These are phyloP conservation scores for Plenodomus lindquistii DNA, from an alignment of 2,329 filamentous ascomycete species.

Conservation along the genomic window DNA sequence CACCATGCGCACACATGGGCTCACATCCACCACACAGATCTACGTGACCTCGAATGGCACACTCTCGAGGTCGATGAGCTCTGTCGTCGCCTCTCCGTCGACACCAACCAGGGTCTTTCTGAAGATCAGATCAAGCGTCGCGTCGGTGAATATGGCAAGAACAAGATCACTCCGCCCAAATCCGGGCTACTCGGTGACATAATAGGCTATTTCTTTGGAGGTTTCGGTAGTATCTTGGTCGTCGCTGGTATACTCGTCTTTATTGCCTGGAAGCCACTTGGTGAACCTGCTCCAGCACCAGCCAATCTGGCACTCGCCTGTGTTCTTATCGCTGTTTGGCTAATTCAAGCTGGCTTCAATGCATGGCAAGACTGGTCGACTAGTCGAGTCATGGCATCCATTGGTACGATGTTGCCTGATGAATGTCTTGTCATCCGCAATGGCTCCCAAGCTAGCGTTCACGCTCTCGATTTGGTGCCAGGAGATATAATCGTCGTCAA, in stretches of 20 bases:
- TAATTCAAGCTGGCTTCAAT: conserved; percentile 55
- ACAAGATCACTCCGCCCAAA: conserved; percentile 67
- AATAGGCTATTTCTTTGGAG: conserved; percentile 74
- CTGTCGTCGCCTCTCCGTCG: conserved; percentile 62
- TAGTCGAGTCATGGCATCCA: conserved; percentile 76
- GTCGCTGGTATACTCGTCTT: conserved; percentile 73
- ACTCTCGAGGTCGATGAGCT: conserved; percentile 61
- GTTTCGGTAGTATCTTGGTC: conserved; percentile 73
- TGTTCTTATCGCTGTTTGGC: conserved; percentile 72
- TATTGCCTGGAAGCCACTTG: conserved; percentile 75
- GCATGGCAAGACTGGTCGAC: conserved; percentile 76
- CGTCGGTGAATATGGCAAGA: conserved; percentile 65
- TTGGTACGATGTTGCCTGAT: conserved; percentile 79
- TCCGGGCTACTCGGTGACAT: conserved; percentile 63
- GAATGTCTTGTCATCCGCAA: conserved; percentile 68
- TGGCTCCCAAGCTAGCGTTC: conserved; percentile 54
- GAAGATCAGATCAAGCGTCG: conserved; percentile 60
- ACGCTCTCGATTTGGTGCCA: conserved; percentile 67
- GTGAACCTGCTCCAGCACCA: conserved; percentile 65
- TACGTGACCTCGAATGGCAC: conserved; percentile 69
- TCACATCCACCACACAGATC: conserved; percentile 24
- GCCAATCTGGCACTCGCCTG: conserved; percentile 76
- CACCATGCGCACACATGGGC: conserved; percentile 7
- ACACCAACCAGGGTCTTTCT: conserved; percentile 62
- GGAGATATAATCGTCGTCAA: conserved; percentile 72